These are phyloP conservation scores for Martiniozyma asiatica DNA, from an alignment of 1,139 yeast genomes.

Conservation along the genomic window DNA sequence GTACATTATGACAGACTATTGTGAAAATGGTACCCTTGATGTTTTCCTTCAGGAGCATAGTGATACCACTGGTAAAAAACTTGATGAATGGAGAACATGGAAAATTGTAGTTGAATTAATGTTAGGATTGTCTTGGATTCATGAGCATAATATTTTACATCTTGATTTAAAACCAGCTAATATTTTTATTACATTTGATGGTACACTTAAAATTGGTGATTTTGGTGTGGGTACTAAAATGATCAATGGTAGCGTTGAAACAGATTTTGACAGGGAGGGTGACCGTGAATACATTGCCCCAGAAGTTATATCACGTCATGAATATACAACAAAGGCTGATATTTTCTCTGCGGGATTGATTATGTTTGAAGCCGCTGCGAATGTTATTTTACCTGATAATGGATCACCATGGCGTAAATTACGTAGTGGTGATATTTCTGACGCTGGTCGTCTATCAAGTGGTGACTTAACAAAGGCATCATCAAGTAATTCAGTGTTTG, in stretches of 20 bases:
- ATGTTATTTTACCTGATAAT: slow-evolving; percentile 87
- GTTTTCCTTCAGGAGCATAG: slow-evolving; percentile 74
- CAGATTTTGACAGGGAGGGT: slow-evolving; percentile 78
- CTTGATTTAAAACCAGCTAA: slow-evolving; percentile 92
- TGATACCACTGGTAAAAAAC: slow-evolving; percentile 48
- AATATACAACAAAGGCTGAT: slow-evolving; percentile 88
- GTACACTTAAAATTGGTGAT: slow-evolving; percentile 76
- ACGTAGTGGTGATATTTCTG: slow-evolving; percentile 89
- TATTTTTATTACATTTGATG: slow-evolving; percentile 88
- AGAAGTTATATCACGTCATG: slow-evolving; percentile 72
- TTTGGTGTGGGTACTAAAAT: slow-evolving; percentile 53
- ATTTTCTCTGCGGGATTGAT: slow-evolving; percentile 86
- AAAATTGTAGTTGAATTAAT: slow-evolving; percentile 77
- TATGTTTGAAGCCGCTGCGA: slow-evolving; percentile 91
- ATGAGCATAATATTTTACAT: slow-evolving; percentile 63
- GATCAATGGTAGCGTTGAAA: slow-evolving; percentile 33
- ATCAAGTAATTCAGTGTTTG: slow-evolving; percentile 3
- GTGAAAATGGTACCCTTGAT: slow-evolving; percentile 89
- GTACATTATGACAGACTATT: slow-evolving; percentile 88
- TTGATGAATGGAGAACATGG: slow-evolving; percentile 97
- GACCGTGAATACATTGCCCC: slow-evolving; percentile 98
- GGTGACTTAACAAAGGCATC: slow-evolving; percentile 33
- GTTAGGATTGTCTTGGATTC: slow-evolving; percentile 72
- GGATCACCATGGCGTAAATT: slow-evolving; percentile 96
- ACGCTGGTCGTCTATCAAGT: slow-evolving; percentile 81